Evolutionary conservation across 1,284 basidiomycete species (phyloP), one percentile per base, ranked within the genome.

Genomic region (Trichosporon coremiiforme): DNA sequence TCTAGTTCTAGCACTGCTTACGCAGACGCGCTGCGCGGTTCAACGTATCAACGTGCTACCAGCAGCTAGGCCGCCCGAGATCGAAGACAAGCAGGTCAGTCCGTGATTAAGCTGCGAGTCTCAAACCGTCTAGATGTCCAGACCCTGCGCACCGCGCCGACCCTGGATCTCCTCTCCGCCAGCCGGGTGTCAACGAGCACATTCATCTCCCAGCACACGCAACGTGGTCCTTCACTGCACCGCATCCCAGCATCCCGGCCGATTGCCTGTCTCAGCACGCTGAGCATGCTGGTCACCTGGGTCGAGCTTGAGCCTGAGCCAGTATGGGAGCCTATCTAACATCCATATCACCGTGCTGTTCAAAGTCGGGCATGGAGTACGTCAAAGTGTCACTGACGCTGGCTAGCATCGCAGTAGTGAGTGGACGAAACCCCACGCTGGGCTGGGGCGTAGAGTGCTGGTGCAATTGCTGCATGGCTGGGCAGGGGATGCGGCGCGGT

Each of bases 21-120:
- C 50, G 50, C 50, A 53, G 50, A 53, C 50, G 50, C 50, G 50
- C 50, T 53, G 22, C 50, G 50, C 50, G 50, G 50, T 20, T 10
- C 33, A 35, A 35, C 33, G 33, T 35, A 35, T 20, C 50, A 53
- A 53, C n/a, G 50, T 53, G n/a, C 9, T 53, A 20, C 15, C 22
- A 10, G 7, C 8, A 9, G 20, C 25, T 25, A 25, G 25, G 25
- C 25, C n/a, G 20, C 20, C 12, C 17, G 22, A 25, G 50, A 53
- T 53, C 50, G 50, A 53, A 13, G 20, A 53, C 9, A 20, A 53
- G 50, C 4, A 53, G 50, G n/a, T 50, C 4, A 50, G 50, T 6
- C 22, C 50, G 20, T 8, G 50, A 53, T 53, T 25, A 53, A 25
- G 50, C 50, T 53, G 20, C 50, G 22, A 53, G 50, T 53, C 22